These are phyloP conservation scores for Boletus rubropictus DNA, from an alignment of 768 basidiomycete genomes.

Conservation along the genomic window DNA sequence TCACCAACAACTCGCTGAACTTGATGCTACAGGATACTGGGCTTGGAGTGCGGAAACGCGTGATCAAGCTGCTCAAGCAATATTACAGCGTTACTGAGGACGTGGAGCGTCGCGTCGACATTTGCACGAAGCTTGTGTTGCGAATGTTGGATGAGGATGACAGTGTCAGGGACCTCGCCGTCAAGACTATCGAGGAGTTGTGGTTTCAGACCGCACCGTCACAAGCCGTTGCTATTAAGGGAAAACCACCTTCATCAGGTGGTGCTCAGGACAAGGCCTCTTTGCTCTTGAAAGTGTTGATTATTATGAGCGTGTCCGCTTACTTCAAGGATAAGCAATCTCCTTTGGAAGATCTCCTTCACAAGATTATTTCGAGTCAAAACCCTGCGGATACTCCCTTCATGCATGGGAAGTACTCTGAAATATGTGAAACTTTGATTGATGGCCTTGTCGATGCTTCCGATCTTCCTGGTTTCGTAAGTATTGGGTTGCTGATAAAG, in stretches of 20 bases:
- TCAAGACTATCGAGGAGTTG: slow-evolving; percentile 85
- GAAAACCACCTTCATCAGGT: slow-evolving; percentile 27
- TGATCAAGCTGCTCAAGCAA: slow-evolving; percentile 87
- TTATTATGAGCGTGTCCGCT: slow-evolving; percentile 82
- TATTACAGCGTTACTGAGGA: slow-evolving; percentile 68
- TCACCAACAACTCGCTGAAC: neutral
- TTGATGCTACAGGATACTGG: slow-evolving; percentile 72
- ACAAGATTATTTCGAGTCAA: slow-evolving; percentile 75
- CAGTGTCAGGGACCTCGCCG: slow-evolving; percentile 86
- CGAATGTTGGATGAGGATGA: slow-evolving; percentile 93
- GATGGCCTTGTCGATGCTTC: slow-evolving; percentile 86
- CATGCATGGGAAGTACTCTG: slow-evolving; percentile 64
- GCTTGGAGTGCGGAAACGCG: slow-evolving; percentile 87
- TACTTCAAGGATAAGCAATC: slow-evolving; percentile 80
- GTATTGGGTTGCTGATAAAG: slow-evolving; percentile 22
- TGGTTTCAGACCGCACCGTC: slow-evolving; percentile 59
- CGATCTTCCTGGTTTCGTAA: slow-evolving; percentile 69
- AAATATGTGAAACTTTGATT: slow-evolving; percentile 81
- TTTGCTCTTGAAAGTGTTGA: slow-evolving; percentile 59
- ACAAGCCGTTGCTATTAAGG: slow-evolving; percentile 35
- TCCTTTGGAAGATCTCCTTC: slow-evolving; percentile 77
- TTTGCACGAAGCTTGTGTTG: slow-evolving; percentile 72
- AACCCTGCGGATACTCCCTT: slow-evolving; percentile 45
- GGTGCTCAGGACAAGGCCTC: slow-evolving; percentile 46
- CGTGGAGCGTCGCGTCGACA: slow-evolving; percentile 61